These are phyloP conservation scores for Aegle marmelos DNA, from an alignment of 345 rosid genomes.

Conservation along the genomic window DNA sequence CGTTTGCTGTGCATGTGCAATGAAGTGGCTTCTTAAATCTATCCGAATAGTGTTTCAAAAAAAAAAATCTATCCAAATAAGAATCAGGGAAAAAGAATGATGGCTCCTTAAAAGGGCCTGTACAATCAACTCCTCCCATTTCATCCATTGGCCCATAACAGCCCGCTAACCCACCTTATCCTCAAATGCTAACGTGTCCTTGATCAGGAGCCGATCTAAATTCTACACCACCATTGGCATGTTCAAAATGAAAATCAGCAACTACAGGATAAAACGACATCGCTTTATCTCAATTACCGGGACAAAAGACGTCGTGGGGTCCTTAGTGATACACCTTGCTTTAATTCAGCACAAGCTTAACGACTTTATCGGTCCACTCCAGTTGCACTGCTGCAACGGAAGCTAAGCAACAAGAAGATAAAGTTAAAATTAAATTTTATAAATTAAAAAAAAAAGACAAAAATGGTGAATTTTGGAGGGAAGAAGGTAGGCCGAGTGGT, in stretches of 20 bases:
- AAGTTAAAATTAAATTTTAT: neutral
- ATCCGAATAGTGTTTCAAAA: too few relatives aligned
- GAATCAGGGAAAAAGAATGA: too few relatives aligned
- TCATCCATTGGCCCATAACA: too few relatives aligned
- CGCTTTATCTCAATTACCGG: neutral
- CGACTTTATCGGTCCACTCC: neutral
- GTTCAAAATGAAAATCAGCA: too few relatives aligned
- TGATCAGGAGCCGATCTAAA: neutral
- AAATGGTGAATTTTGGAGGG: conserved; percentile 70
- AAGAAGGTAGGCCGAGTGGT: conserved; percentile 54
- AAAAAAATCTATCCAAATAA: too few relatives aligned
- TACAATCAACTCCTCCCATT: too few relatives aligned
- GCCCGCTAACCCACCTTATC: conserved; percentile 18
- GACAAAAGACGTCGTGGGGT: neutral
- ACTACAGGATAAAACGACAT: neutral
- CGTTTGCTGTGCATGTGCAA: too few relatives aligned
- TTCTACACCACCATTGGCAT: neutral
- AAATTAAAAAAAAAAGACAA: neutral
- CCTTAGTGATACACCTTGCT: neutral
- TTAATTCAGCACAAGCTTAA: neutral
- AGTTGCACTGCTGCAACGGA: neutral
- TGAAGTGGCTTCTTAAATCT: too few relatives aligned
- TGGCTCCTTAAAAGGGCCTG: too few relatives aligned
- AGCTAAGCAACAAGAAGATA: neutral
- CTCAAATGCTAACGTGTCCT: conserved; percentile 19